Evolutionary conservation across 192 early-diverging fungal genomes (phyloP), one percentile per base, ranked within the genome.

Genomic region (Kickxella alabastrina): DNA sequence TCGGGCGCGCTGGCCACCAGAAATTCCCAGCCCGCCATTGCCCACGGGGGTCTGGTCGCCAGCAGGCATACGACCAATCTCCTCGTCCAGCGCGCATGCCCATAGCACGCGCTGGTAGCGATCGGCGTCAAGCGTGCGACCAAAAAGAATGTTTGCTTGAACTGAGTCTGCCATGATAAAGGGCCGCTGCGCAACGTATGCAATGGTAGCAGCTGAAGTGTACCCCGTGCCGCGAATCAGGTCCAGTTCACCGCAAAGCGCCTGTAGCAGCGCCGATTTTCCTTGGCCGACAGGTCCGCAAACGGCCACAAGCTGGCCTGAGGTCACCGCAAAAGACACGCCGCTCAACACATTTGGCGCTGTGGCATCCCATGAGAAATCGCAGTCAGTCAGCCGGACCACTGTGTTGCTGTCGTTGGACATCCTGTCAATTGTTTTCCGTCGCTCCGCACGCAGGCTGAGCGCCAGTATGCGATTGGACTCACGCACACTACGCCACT

Each of bases 1-100:
- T 2, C 91, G 72, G 38, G 87, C 83, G 61, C 90, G 90, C 72
- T 96, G 93, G 4, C 91, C 91, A 27, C 87, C 84, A 17, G 61
- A 82, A 6, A 82, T 14, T 10, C 49, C 65, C 1, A 47, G 43
- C 10, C 67, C 54, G 6, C 49, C 22, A 15, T 68, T 59, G 1
- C 76, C 76, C 25, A 59, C 50, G 8, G 5, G 35, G 3, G 68
- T 54, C 14, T 29, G 10, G 36, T 58, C 60, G 13, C 55, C 59
- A 0, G 49, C 8, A 9, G 79, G 55, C 39, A 92, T 55, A 0
- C 76, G 56, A n/a, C 57, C 47, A 15, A 87, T n/a, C 43, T 87
- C 85, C 7, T 41, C 45, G 2, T 56, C 65, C 5, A 87, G 55
- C 7, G 65, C 74, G 34, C 85, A 87, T 0, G 75, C 75, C 4